Evolutionary conservation across 176 grass and related monocot genomes (phyloP).

Genomic region (Cenchrus purpureus): DNA sequence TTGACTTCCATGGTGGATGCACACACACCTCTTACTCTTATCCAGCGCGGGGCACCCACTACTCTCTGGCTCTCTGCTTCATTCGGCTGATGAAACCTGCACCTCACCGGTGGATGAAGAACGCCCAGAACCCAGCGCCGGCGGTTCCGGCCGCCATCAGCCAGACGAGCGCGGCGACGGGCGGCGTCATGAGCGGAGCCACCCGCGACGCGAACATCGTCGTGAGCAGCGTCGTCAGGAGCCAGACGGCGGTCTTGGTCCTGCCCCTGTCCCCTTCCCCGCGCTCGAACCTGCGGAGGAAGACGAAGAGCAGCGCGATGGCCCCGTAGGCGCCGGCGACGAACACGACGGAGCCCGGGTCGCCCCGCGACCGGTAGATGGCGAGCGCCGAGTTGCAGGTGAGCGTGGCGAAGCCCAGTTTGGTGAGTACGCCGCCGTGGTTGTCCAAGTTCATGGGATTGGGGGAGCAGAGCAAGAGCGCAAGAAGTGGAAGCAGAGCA

Average conservation of each 20-base stretch:
- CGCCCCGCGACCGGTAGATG: neutral
- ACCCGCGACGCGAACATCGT: conserved; percentile 20
- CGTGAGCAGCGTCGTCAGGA: conserved; percentile 24
- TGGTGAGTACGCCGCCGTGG: neutral
- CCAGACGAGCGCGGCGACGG: neutral
- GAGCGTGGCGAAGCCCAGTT: neutral
- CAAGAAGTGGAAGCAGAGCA: too few species aligned
- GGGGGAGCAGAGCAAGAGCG: too few species aligned
- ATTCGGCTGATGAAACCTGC: too few species aligned
- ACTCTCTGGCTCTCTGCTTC: too few species aligned
- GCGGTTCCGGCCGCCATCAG: neutral
- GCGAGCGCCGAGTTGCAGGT: conserved; percentile 27
- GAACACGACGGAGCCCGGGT: neutral
- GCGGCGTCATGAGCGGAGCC: conserved; percentile 32
- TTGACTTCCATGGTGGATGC: too few species aligned
- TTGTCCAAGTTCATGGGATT: neutral
- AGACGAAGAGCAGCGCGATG: conserved; percentile 27
- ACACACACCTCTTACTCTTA: too few species aligned
- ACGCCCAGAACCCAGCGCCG: neutral
- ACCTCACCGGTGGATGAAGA: conserved; percentile 9
- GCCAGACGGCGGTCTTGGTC: neutral
- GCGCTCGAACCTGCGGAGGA: conserved; percentile 20
- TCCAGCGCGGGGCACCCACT: too few species aligned
- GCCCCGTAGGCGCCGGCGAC: neutral
- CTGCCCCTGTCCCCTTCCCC: neutral